Percentiles rank a stretch among this genome's conserved stretches.
Conservation (phyloP, 1,139 yeast genomes). For the Pichia sp. region DNA sequence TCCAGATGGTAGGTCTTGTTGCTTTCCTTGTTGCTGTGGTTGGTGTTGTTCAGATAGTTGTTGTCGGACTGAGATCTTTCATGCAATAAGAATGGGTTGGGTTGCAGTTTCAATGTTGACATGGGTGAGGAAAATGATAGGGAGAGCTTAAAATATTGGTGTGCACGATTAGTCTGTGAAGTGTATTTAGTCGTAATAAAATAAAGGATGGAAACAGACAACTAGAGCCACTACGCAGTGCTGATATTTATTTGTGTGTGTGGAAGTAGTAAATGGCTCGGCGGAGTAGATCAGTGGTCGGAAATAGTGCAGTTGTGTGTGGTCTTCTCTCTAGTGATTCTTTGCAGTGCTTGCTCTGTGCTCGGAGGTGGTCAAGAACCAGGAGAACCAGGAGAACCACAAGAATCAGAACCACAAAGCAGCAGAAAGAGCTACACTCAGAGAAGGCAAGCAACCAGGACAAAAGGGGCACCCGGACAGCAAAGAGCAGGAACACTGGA, state of each 20-base stretch:
- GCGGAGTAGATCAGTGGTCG: too few relatives aligned
- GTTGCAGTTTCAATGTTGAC: slow-evolving; percentile 5
- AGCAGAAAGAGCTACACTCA: not conserved
- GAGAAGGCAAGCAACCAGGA: not conserved
- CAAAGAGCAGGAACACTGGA: not conserved
- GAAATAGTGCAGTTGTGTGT: not conserved
- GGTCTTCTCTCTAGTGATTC: not conserved
- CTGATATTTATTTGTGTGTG: too few relatives aligned
- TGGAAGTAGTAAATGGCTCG: not conserved
- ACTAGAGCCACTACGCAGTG: too few relatives aligned
- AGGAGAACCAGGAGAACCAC: not conserved
- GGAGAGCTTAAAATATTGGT: not conserved
- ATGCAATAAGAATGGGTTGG: slow-evolving; percentile 11
- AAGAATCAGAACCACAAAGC: not conserved
- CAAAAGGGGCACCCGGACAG: not conserved
- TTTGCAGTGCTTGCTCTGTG: not conserved
- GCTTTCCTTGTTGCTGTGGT: not conserved
- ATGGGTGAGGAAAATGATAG: not conserved
- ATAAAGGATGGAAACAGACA: too few relatives aligned
- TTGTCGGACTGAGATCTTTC: slow-evolving; percentile 9
- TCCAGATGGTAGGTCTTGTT: not conserved
- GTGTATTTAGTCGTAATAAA: too few relatives aligned
- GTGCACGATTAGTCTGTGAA: too few relatives aligned
- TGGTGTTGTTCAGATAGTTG: not conserved
- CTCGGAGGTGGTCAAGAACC: not conserved